Conservation (phyloP, 306 rosid genomes). For the Mimosa pudica region DNA sequence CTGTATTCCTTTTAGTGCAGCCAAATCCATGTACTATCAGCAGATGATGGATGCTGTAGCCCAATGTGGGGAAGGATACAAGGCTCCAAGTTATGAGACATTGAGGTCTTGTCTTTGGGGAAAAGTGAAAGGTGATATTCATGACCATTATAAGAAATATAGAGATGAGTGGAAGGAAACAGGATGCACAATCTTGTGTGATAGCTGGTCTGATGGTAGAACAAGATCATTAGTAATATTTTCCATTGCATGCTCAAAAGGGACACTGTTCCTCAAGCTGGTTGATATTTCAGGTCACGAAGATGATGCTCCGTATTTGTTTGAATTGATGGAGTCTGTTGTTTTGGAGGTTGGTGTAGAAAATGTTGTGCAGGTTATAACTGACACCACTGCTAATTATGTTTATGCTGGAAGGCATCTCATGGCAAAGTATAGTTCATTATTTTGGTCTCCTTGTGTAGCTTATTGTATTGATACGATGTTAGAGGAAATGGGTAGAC, state of each 20-base stretch:
- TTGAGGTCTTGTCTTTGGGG: conserved; percentile 58
- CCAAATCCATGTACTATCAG: conserved; percentile 65
- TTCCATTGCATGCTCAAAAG: conserved; percentile 58
- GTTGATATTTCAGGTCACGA: conserved; percentile 61
- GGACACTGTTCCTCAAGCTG: conserved; percentile 60
- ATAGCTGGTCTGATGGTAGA: conserved; percentile 59
- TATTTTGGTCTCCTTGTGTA: conserved; percentile 83
- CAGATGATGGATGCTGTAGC: conserved; percentile 74
- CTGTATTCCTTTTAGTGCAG: conserved; percentile 62
- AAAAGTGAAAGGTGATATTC: conserved; percentile 58
- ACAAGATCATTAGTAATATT: conserved; percentile 54
- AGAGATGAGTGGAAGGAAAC: conserved; percentile 73
- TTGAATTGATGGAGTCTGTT: conserved; percentile 60
- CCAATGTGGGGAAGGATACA: conserved; percentile 65
- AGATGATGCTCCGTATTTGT: conserved; percentile 55
- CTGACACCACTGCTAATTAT: conserved; percentile 56
- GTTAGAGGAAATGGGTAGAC: conserved; percentile 67
- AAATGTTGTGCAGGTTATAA: conserved; percentile 75
- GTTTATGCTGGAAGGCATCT: conserved; percentile 63
- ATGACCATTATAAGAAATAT: conserved; percentile 50
- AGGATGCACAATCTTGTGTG: conserved; percentile 68
- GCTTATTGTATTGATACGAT: conserved; percentile 64
- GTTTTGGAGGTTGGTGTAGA: conserved; percentile 68
- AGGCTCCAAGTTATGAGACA: conserved; percentile 68
- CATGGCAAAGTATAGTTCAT: conserved; percentile 60